phyloP scores from a whole-genome alignment of 2,329 filamentous ascomycete genomes.

The Phaeomoniella chlamydospora region DNA sequence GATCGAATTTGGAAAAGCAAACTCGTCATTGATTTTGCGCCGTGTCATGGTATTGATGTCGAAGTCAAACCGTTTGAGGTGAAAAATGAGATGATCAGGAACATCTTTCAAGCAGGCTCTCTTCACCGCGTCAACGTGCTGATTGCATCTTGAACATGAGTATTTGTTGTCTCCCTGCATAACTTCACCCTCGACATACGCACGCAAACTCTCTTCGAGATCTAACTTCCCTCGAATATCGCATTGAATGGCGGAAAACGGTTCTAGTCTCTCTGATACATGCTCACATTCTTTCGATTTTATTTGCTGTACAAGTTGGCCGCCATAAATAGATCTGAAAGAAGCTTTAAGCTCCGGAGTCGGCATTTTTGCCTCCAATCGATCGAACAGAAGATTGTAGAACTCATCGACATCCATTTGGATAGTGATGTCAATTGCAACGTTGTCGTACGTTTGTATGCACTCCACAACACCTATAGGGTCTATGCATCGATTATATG shows the following conservation, averaged over 20 bases:
- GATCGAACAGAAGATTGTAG: slow-evolving; percentile 83
- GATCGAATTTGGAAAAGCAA: slow-evolving; percentile 70
- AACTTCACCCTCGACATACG: slow-evolving; percentile 91
- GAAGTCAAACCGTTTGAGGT: slow-evolving; percentile 53
- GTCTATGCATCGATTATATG: slow-evolving; percentile 57
- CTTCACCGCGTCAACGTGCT: slow-evolving; percentile 86
- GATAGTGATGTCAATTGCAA: slow-evolving; percentile 67
- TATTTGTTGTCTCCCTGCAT: slow-evolving; percentile 99
- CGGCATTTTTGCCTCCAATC: slow-evolving; percentile 71
- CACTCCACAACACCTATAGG: slow-evolving; percentile 57
- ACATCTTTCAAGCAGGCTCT: slow-evolving; percentile 83
- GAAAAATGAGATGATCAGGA: slow-evolving; percentile 88
- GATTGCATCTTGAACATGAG: slow-evolving; percentile 81
- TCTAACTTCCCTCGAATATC: slow-evolving; percentile 85
- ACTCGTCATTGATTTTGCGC: slow-evolving; percentile 91
- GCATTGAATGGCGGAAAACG: slow-evolving; percentile 88
- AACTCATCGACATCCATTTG: slow-evolving; percentile 99
- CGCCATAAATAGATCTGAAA: slow-evolving; percentile 77
- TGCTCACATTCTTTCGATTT: slow-evolving; percentile 90
- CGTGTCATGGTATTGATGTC: slow-evolving; percentile 53
- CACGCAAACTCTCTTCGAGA: slow-evolving; percentile 74
- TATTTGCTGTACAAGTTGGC: slow-evolving; percentile 84
- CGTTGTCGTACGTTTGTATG: slow-evolving; percentile 71
- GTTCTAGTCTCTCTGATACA: slow-evolving; percentile 78
- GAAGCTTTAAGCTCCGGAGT: slow-evolving; percentile 51